A percentile compares a stretch with the other conserved stretches of the same genome.
phyloP scores from a whole-genome alignment of 495 filamentous ascomycete genomes.

The Clohesyomyces aquaticus region DNA sequence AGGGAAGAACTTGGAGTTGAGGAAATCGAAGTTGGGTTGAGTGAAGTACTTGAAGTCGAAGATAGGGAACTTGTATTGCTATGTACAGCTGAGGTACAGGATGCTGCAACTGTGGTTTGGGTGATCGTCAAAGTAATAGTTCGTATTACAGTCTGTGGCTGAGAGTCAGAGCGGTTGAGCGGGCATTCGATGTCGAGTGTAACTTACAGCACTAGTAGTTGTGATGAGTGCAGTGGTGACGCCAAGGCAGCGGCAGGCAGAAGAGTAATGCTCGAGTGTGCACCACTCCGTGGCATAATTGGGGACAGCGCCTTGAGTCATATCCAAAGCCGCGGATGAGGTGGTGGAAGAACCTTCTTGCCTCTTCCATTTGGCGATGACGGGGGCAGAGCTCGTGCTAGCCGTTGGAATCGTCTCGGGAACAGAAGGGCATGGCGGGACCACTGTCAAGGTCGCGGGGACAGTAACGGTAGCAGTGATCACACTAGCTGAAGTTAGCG shows the following conservation, averaged over 20 bases:
- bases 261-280: constrained; percentile 13
- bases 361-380: no score
- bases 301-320: constrained; percentile 18
- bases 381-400: not conserved
- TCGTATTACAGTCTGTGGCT: constrained; percentile 13
- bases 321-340: not conserved
- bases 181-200: not conserved
- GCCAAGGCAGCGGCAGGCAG: constrained; percentile 24
- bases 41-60: not conserved
- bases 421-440: constrained; percentile 2
- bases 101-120: not conserved
- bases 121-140: constrained; percentile 14
- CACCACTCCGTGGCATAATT: constrained; percentile 32
- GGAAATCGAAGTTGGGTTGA: not conserved
- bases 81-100: not conserved
- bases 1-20: not conserved
- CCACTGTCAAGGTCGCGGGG: constrained; percentile 2
- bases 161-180: not conserved
- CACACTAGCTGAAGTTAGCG: constrained; percentile 3
- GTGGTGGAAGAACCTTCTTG: not conserved
- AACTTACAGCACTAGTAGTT: constrained; percentile 24
- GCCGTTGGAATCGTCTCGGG: not conserved
- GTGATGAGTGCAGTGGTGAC: constrained; percentile 6
- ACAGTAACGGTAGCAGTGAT: constrained; percentile 13
- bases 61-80: not conserved